Conservation (phyloP, 371 early-diverging fungal genomes). For the Mortierella sp. region DNA sequence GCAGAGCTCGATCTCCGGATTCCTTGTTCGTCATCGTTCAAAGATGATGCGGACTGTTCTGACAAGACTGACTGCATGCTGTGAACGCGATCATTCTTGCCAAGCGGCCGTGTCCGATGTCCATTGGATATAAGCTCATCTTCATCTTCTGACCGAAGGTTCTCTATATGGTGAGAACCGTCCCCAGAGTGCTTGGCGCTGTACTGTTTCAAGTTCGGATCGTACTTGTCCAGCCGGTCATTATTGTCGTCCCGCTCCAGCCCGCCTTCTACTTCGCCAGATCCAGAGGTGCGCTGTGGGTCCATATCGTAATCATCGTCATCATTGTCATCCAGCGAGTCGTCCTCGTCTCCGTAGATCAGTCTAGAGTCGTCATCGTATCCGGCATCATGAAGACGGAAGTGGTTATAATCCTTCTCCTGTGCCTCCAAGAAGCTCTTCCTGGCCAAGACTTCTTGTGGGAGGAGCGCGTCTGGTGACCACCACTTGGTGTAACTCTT, state of each 20-base stretch:
- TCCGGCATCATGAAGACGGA: conserved; percentile 26
- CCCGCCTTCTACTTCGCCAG: not conserved
- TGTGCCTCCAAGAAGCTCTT: conserved; percentile 30
- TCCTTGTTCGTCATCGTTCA: not conserved
- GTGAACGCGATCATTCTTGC: conserved; percentile 11
- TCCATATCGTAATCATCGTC: not conserved
- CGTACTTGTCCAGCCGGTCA: conserved; percentile 9
- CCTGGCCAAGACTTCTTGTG: conserved; percentile 44
- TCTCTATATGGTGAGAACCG: conserved; percentile 26
- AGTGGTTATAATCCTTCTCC: conserved; percentile 9
- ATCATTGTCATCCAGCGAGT: conserved; percentile 7
- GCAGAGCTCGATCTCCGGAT: conserved; percentile 7
- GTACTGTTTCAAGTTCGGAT: conserved; percentile 13
- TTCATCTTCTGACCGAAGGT: conserved; percentile 40
- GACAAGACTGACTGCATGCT: conserved; percentile 29
- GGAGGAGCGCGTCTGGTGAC: conserved; percentile 61
- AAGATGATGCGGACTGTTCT: conserved; percentile 11
- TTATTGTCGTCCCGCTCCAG: conserved; percentile 24
- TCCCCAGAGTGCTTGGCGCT: not conserved
- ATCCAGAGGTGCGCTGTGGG: not conserved
- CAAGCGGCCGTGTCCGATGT: not conserved
- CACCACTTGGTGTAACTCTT: conserved; percentile 78
- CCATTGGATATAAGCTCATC: conserved; percentile 15
- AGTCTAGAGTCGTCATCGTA: conserved; percentile 24
- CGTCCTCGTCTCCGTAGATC: conserved; percentile 2